Base-by-base conservation (phyloP, 1,139 yeast genomes). In the Ogataea hybrid region DNA sequence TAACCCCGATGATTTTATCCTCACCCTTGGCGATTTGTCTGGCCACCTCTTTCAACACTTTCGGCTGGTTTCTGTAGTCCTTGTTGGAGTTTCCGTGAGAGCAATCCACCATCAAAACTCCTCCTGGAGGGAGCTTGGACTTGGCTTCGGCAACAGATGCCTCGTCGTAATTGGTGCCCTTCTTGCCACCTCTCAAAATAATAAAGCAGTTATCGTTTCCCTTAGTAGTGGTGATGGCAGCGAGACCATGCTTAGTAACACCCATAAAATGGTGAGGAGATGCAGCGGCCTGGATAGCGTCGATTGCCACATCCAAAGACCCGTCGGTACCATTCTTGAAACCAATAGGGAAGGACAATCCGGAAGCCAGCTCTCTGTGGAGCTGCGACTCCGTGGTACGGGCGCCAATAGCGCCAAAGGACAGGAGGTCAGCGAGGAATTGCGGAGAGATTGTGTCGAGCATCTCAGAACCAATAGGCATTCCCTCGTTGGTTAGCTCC, bases 321-420 rank as follows among this genome's bases (percentile, higher is more conserved):
- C 98, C 98, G 64, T 92, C 98, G 39, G 98, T 92, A 63, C 97
- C 97, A 64, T 92, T 92, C 71, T 92, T 92, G 84, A 92, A 92
- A 42, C 98, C 98, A 48, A 92, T 83, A 46, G 98, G 98, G 90
- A 92, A 92, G 9, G 96, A 85, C 52, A 92, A 75, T 37, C 97
- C 98, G 5, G 97, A 88, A 16, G 97, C 95, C 58, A 92, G 77
- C 69, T 92, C 98, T 68, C 98, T 83, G 71, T 92, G 98, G 51
- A 92, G 78, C 69, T 92, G 98, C 38, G 97, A 88, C 72, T 92
- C 98, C 41, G 98, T 92, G 49, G 98, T 92, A 73, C 98, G 82
- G 42, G 98, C 98, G 61, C 98, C 98, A 69, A 92, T 88, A 47
- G 98, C 98, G 55, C 98, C 98, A 55, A 92, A 81, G 32, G 96